Evolutionary conservation across 176 grass and related monocot species (phyloP).

Genomic region (Aechmea fasciata): DNA sequence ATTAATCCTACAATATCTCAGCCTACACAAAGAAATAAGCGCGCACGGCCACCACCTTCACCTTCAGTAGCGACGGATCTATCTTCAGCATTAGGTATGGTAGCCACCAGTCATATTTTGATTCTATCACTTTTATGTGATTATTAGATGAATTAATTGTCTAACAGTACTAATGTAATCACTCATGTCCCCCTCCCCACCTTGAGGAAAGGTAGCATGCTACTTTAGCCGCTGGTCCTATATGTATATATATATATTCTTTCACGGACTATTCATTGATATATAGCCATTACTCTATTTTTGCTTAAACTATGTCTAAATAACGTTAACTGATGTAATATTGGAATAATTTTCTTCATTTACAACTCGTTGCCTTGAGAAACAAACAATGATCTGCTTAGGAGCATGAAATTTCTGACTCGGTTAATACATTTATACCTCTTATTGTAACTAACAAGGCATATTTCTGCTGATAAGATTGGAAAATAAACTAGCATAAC

Average conservation of each 20-base stretch:
- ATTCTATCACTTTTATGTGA: neutral
- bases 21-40: constrained; percentile 48
- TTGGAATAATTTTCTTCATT: too few relatives aligned
- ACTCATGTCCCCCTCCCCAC: neutral
- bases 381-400: neutral
- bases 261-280: too few relatives aligned
- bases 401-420: neutral
- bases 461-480: neutral
- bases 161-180: neutral
- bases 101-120: neutral
- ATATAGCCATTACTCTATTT: too few relatives aligned
- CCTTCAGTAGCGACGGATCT: constrained; percentile 37
- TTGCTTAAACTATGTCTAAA: too few relatives aligned
- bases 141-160: neutral
- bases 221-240: too few relatives aligned
- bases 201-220: too few relatives aligned
- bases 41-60: constrained; percentile 46
- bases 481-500: neutral
- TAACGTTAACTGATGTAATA: too few relatives aligned
- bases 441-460: neutral
- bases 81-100: constrained; percentile 56
- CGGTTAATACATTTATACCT: neutral
- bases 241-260: too few relatives aligned
- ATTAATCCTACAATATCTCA: constrained; percentile 43
- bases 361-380: too few relatives aligned